These are phyloP conservation scores for Berkeleyomyces basicola DNA, from an alignment of 2,329 filamentous ascomycete species.

Conservation along the genomic window DNA sequence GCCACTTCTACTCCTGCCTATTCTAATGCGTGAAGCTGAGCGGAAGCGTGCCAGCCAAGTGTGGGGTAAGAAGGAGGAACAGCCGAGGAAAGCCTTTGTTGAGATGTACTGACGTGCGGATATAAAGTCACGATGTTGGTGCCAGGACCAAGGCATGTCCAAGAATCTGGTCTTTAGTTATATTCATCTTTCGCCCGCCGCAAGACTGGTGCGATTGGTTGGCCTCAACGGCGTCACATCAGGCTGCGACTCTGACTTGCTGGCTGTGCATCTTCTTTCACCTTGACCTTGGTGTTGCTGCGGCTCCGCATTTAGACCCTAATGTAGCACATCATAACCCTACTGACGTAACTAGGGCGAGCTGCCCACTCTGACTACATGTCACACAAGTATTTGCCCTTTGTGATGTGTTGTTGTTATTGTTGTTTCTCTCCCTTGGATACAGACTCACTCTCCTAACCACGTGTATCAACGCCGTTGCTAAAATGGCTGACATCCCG, in stretches of 20 bases:
- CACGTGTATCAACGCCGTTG: too few species aligned
- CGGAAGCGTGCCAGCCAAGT: neutral
- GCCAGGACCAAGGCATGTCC: neutral
- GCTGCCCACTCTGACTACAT: neutral
- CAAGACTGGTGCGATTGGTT: neutral
- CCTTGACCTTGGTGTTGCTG: neutral
- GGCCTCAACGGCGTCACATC: neutral
- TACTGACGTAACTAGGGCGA: neutral
- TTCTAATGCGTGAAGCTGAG: too few species aligned
- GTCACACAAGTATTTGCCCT: too few species aligned
- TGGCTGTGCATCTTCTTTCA: neutral
- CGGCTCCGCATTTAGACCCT: neutral
- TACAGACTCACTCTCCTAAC: too few species aligned
- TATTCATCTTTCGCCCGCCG: neutral
- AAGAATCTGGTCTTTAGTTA: too few species aligned
- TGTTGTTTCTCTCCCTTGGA: neutral
- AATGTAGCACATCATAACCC: neutral
- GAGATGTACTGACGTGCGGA: neutral
- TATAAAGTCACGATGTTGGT: neutral
- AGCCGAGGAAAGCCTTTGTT: neutral
- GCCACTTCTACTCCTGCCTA: too few species aligned
- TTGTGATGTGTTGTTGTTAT: neutral
- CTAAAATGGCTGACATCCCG: constrained; percentile 8
- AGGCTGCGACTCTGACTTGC: neutral
- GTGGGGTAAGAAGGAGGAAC: neutral